Evolutionary conservation across 2,329 filamentous ascomycete genomes (phyloP), one percentile per base, ranked within the genome.

Genomic region (Lasiodiplodia sp.): DNA sequence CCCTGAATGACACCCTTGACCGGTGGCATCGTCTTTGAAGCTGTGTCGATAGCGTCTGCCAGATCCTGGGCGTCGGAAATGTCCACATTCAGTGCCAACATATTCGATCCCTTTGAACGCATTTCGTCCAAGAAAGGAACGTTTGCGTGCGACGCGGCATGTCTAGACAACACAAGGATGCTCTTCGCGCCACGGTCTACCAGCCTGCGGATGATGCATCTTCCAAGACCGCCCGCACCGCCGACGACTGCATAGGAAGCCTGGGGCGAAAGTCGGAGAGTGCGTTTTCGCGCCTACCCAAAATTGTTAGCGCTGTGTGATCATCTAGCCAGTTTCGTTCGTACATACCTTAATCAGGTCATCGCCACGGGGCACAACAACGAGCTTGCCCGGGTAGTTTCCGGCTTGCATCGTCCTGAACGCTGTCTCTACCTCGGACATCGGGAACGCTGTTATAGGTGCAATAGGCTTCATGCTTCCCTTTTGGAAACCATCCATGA

Each of bases 1-100:
- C 71, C 73, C 34, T 76, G 70, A 16, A 78, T 72, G n/a, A 71
- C 72, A 1, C 76, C 76, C 21, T 64, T 65, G 44, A 77, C 72
- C 0, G 70, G 72, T 3, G 75, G 73, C 69, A 76, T 70, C 10
- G 2, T 18, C 2, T 18, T 16, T 8, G 4, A 12, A 7, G 71
- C 68, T 1, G 52, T 31, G 5, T 60, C 34, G 7, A 72, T 38
- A 5, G 68, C 70, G 1, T 34, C 18, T 38, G 47, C 44, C 25
- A 68, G 58, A 18, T 16, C 21, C 10, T 25, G 12, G 8, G 44
- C 25, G 21, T 34, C 34, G 21, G 57, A 37, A 16, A 68, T 38
- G 18, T 68, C 58, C 34, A 51, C 38, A 38, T 65, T 37, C 37
- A 40, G 56, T 3, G 60, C 58, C 38, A 57, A 31, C 3, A 23